Evolutionary conservation across 2,329 filamentous ascomycete species (phyloP), one percentile per base, ranked within the genome.

Genomic region (Shiraia bambusicola): DNA sequence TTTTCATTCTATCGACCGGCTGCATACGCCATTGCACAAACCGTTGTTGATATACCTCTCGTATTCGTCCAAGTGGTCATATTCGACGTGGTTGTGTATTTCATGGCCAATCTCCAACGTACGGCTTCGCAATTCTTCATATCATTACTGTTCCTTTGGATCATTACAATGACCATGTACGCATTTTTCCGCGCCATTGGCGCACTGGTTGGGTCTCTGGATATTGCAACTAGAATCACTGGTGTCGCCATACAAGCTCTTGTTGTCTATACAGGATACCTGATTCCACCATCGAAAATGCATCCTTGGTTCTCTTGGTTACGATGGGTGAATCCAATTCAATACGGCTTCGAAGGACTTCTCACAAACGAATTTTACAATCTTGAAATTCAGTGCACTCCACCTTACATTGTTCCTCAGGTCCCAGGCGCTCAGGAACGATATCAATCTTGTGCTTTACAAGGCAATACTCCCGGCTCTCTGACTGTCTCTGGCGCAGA

Each of bases 351-450:
- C 42, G 82, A 88, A 50, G 78, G 78, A 0, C 64, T 90, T 0
- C 73, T 88, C 57, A 73, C 82, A 0, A 89, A 89, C 53, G 86
- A 90, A 59, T 88, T 89, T 42, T 75, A 85, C 49, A 69, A 68
- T 22, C 65, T 82, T 1, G 63, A 76, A 2, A 73, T 84, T 19
- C 58, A 75, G 42, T 86, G 82, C 49, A 72, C 72, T 2, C 59
- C 74, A 2, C 77, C 79, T 0, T 79, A 72, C 37, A 70, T 85
- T 3, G 77, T 84, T 0, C 83, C 82, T 0, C 66, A 71, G 13
- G 71, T 76, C 0, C 74, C 75, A 1, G 72, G 58, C 51, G 73
- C 56, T 38, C 67, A 65, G 35, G 57, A 56, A 45, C 76, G 67
- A 26, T 78, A 81, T 37, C 82, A 84, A 59, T 77, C 75, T 2